Conservation (phyloP, 176 grass and related monocot species). For the Puccinellia tenuiflora region DNA sequence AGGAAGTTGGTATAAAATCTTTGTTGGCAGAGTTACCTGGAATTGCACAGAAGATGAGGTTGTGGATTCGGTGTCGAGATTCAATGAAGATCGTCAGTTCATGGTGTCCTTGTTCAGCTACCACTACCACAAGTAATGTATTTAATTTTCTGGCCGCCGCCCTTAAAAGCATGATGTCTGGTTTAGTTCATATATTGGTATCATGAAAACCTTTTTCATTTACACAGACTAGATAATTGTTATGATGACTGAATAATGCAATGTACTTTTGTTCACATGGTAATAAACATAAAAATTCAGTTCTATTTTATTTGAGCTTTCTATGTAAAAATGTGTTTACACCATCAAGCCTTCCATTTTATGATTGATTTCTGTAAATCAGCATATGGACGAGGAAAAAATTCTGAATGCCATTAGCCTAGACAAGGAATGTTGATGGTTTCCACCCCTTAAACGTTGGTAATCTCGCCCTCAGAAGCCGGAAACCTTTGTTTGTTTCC, state of each 20-base stretch:
- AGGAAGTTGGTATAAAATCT: constrained; percentile 89
- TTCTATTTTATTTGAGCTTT: not conserved
- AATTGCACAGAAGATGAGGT: constrained; percentile 73
- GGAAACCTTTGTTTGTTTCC: constrained; percentile 71
- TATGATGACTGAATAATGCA: not conserved
- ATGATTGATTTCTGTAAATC: constrained; percentile 25
- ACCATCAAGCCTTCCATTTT: not conserved
- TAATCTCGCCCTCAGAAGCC: constrained; percentile 74
- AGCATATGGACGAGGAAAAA: constrained; percentile 91
- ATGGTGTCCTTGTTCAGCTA: constrained; percentile 90
- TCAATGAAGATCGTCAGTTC: constrained; percentile 83
- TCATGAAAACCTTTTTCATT: not conserved
- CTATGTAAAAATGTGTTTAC: no score
- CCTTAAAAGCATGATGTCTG: not conserved
- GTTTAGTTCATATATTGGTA: constrained; percentile 2
- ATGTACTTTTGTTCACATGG: not conserved
- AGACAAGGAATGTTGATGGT: constrained; percentile 96
- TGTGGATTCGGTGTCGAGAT: constrained; percentile 48
- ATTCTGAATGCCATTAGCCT: constrained; percentile 62
- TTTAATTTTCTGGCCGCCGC: constrained; percentile 4
- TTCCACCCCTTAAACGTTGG: constrained; percentile 89
- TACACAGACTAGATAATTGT: not conserved
- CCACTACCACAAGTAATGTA: constrained; percentile 76
- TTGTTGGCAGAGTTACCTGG: constrained; percentile 52
- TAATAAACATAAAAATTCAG: not conserved